Conservation (phyloP, 768 basidiomycete species). For the Pleurotus citrinopileatus region DNA sequence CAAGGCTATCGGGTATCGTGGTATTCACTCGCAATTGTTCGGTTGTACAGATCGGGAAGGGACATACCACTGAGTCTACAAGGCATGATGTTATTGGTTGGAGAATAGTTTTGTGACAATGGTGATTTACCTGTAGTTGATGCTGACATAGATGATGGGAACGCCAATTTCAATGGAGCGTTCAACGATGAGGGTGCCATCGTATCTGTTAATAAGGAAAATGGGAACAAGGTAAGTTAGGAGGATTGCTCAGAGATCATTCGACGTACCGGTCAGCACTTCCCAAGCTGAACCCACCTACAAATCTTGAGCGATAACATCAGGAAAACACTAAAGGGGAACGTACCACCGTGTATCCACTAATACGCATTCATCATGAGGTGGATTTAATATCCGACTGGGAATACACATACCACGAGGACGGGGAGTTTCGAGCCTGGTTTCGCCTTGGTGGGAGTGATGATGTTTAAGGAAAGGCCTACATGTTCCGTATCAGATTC, state of each 20-base stretch:
- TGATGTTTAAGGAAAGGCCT: slow-evolving; percentile 56
- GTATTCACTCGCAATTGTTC: background rate
- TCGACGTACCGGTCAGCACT: background rate
- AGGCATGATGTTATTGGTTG: background rate
- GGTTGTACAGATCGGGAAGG: background rate
- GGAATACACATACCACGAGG: slow-evolving; percentile 38
- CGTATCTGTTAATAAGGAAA: too few relatives aligned
- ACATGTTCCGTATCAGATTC: background rate
- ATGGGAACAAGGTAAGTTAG: background rate
- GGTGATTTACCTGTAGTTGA: slow-evolving; percentile 21
- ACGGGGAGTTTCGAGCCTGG: slow-evolving; percentile 47
- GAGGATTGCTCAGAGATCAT: background rate
- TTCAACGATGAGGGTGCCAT: slow-evolving; percentile 22
- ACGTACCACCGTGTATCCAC: slow-evolving; percentile 51
- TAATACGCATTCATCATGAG: slow-evolving; percentile 14
- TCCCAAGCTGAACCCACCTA: background rate
- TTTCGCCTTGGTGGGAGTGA: slow-evolving; percentile 39
- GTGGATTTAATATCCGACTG: background rate
- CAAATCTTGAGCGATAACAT: background rate
- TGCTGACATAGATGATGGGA: slow-evolving; percentile 25
- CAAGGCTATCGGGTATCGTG: slow-evolving; percentile 5
- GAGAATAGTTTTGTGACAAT: background rate
- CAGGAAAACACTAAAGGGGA: background rate
- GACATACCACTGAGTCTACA: background rate
- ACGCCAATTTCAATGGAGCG: slow-evolving; percentile 21